Evolutionary conservation across 768 basidiomycete species (phyloP), one percentile per base, ranked within the genome.

Genomic region (Termitomyces sp.): DNA sequence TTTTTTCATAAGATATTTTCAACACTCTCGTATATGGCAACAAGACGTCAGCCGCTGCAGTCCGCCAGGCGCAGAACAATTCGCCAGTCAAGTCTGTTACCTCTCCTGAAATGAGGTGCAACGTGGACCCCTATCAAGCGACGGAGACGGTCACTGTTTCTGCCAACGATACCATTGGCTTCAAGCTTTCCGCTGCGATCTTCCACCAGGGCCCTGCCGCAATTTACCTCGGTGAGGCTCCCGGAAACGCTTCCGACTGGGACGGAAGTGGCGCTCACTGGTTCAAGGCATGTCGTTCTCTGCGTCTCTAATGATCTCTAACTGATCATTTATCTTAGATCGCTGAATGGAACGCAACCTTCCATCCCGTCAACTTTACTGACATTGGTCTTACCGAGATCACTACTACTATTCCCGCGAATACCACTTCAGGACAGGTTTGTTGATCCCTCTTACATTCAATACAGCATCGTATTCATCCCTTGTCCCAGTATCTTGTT

Each of bases 151-250:
- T 70, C 18, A 63, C 65, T 30, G 71, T 77, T 56, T 65, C 73
- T 18, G 74, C 76, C 9, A 75, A 75, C 24, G 64, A 67, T 59
- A 66, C 62, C 24, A 64, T 69, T 49, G 64, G 63, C 24, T 68
- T 67, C 51, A 70, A 69, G 13, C 68, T 75, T 44, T 54, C 57
- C 18, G 70, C 73, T 54, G 67, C 72, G 10, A 67, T 76, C 49
- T 73, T 74, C 42, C 76, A 77, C 63, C 67, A 72, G 57, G 76
- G 76, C 6, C 70, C 74, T 14, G 73, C 72, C 12, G 72, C 73
- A 18, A 73, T 77, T 40, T 77, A 76, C 61, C 67, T 76, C 53
- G 75, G 75, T 28, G 71, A 75, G 64, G 75, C 75, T 22, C 75
- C 75, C 0, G 63, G 69, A 7, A 67, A 68, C 22, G 76, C 69